Percentiles rank a stretch among this genome's conserved stretches.
phyloP scores from a whole-genome alignment of 2,329 filamentous ascomycete species.

The Arthrocladium fulminans region DNA sequence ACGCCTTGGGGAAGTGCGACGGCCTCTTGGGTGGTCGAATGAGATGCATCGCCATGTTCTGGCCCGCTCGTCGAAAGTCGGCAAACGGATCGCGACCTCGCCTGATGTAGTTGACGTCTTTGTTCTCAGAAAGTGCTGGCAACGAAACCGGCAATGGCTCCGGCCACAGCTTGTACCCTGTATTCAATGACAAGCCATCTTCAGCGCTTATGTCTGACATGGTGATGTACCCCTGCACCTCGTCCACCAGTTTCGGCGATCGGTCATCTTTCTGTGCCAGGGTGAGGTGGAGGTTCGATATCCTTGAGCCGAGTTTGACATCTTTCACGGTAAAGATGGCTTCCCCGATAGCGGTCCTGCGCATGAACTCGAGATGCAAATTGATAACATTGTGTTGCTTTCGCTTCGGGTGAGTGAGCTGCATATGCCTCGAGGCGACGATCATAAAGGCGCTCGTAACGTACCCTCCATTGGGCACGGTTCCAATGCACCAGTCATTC shows the following conservation, averaged over 20 bases:
- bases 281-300: constrained; percentile 54
- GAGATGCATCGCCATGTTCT: constrained; percentile 45
- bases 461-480: constrained; percentile 65
- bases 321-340: constrained; percentile 52
- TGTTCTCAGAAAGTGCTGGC: constrained; percentile 25
- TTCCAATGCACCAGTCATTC: constrained; percentile 57
- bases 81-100: constrained; percentile 28
- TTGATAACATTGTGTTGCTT: constrained; percentile 54
- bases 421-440: constrained; percentile 50
- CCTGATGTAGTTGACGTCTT: constrained; percentile 40
- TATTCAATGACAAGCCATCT: constrained; percentile 48
- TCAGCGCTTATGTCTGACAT: constrained; percentile 54
- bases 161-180: constrained; percentile 44
- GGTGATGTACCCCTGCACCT: constrained; percentile 55
- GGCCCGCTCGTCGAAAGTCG: constrained; percentile 40
- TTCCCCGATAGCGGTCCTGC: constrained; percentile 51
- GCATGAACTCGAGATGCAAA: constrained; percentile 57
- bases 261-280: constrained; percentile 35
- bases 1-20: constrained; percentile 18
- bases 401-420: constrained; percentile 40
- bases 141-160: constrained; percentile 28
- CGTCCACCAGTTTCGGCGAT: constrained; percentile 24
- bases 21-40: constrained; percentile 38
- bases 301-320: constrained; percentile 55
- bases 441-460: constrained; percentile 55